Base-by-base conservation (phyloP, 352 stramenopile species). In the Albugo laibachii region DNA sequence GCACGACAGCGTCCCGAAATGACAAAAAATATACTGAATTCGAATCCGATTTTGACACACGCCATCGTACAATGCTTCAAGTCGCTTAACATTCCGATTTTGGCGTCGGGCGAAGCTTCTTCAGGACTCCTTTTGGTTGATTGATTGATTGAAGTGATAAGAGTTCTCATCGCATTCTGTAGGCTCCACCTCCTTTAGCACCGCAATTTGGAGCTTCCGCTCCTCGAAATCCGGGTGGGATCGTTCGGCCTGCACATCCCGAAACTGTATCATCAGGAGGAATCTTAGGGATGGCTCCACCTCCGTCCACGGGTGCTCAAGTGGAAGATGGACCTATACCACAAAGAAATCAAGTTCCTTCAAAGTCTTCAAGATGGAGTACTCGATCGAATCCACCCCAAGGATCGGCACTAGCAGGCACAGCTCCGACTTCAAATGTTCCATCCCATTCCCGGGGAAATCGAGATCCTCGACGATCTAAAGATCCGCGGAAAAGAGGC, bases 61-160 rank as follows among this genome's bases (percentile, higher is more conserved):
- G 76, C 73, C 18, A 82, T 89, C 41, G 70, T 89, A 5, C 73
- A 89, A 58, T 80, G 69, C 49, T 86, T 84, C 55, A 89, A 86
- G 61, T 74, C 68, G 39, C 61, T 89, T 13, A 69, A 84, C 45
- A 89, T 89, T 45, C 58, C 72, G n/a, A 81, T 88, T 55, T 69
- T 68, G 19, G 64, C 67, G 5, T 55, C 72, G 1, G 56, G 61
- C 0, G 68, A 82, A 47, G 58, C 69, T 10, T 69, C 71, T 20
- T 52, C 74, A n/a, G 65, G 71, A 31, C 55, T 83, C 15, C 20
- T 83, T 13, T 59, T 59, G 36, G 55, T 66, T 48, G 13, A 49
- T 48, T 13, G 2, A 11, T 19, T 1, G 8, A 6, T 47, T 2
- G 14, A n/a, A 13, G n/a, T 54, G 15, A 11, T 52, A 57, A 41